phyloP scores from a whole-genome alignment of 768 basidiomycete genomes.

The Lentinula detonsa region DNA sequence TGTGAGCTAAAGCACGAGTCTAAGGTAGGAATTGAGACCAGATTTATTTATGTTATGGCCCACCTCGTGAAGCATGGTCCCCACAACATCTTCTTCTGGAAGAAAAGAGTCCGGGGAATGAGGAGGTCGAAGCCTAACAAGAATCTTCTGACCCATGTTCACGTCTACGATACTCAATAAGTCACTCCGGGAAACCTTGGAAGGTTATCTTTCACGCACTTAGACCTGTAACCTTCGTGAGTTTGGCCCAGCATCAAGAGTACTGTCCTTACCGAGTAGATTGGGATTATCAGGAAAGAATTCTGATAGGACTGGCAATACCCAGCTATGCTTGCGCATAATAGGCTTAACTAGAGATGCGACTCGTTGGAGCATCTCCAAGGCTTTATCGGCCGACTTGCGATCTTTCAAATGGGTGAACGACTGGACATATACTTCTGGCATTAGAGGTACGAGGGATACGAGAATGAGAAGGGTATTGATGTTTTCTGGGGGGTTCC shows the following conservation, averaged over 20 bases:
- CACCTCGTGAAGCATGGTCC: slow-evolving; percentile 91
- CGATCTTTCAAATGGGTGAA: slow-evolving; percentile 68
- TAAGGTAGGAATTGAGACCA: not conserved
- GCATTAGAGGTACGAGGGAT: slow-evolving; percentile 27
- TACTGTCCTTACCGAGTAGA: slow-evolving; percentile 54
- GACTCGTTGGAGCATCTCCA: slow-evolving; percentile 60
- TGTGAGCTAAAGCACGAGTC: slow-evolving; percentile 50
- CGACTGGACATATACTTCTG: slow-evolving; percentile 54
- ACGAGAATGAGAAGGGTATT: not conserved
- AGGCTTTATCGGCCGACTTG: slow-evolving; percentile 62
- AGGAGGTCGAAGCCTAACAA: slow-evolving; percentile 73
- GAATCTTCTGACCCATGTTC: slow-evolving; percentile 77
- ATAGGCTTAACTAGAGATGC: slow-evolving; percentile 88
- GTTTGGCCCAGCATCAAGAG: not conserved
- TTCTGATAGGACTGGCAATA: slow-evolving; percentile 73
- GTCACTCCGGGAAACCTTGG: not conserved
- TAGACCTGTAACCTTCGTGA: slow-evolving; percentile 20
- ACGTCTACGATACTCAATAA: slow-evolving; percentile 42
- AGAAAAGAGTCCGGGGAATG: slow-evolving; percentile 64
- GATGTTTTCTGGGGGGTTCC: not conserved
- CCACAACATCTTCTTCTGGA: slow-evolving; percentile 68
- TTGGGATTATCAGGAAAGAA: slow-evolving; percentile 76
- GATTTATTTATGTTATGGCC: slow-evolving; percentile 2
- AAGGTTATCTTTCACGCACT: slow-evolving; percentile 20
- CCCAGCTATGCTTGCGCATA: slow-evolving; percentile 83